Conservation (phyloP, 768 basidiomycete genomes). For the Asterophora parasitica region DNA sequence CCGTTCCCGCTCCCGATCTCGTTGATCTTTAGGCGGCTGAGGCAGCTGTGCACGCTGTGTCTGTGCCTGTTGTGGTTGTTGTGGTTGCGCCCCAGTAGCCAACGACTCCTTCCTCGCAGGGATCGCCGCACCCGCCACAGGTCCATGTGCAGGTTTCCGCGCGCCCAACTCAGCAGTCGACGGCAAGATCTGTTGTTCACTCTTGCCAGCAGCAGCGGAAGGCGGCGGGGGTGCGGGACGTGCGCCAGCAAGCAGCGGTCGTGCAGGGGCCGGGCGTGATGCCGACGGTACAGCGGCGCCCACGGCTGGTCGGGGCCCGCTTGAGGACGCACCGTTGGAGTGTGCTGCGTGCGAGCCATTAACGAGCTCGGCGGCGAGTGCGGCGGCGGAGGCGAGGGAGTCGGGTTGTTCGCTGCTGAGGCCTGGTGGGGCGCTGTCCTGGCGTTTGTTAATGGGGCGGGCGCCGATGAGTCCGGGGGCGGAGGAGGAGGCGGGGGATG, state of each 20-base stretch:
- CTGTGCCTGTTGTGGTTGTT: slow-evolving; percentile 17
- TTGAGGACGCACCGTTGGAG: slow-evolving; percentile 14
- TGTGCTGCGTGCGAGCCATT: slow-evolving; percentile 44
- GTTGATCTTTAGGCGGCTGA: slow-evolving; percentile 23
- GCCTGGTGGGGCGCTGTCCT: slow-evolving; percentile 38
- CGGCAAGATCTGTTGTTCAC: slow-evolving; percentile 48
- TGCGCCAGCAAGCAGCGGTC: slow-evolving; percentile 57
- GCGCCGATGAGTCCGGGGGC: slow-evolving; percentile 20
- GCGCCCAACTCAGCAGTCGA: slow-evolving; percentile 63
- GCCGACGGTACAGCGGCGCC: slow-evolving; percentile 33
- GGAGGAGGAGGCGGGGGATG: slow-evolving; percentile 16
- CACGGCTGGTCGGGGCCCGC: slow-evolving; percentile 7
- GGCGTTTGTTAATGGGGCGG: slow-evolving; percentile 26
- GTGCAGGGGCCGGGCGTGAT: slow-evolving; percentile 62
- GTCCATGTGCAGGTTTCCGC: slow-evolving; percentile 56
- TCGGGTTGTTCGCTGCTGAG: slow-evolving; percentile 35
- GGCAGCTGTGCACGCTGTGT: slow-evolving; percentile 23
- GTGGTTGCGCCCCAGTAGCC: slow-evolving; percentile 11
- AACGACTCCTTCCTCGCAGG: slow-evolving; percentile 52
- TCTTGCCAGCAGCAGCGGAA: slow-evolving; percentile 23
- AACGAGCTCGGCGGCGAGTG: slow-evolving; percentile 60
- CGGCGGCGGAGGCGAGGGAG: slow-evolving; percentile 42
- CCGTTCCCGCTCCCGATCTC: slow-evolving; percentile 23
- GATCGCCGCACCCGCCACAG: slow-evolving; percentile 27
- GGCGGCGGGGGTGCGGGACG: slow-evolving; percentile 50